Conservation (phyloP, 2,329 filamentous ascomycete species). For the Hymenoscyphus scutula region DNA sequence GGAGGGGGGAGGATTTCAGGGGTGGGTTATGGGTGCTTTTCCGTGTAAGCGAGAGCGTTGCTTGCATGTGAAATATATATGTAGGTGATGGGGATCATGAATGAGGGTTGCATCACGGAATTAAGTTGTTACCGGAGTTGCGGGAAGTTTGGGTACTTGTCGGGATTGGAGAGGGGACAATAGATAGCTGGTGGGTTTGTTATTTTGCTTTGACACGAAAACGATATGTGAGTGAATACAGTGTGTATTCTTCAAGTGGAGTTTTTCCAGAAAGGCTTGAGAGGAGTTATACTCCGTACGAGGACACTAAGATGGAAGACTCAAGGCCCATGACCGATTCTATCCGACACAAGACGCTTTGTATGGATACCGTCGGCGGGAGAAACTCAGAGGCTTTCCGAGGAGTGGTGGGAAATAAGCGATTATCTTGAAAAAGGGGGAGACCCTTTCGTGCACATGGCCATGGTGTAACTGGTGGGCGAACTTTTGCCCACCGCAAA, state of each 20-base stretch:
- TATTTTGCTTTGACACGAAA: slow-evolving; percentile 5
- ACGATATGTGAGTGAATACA: slow-evolving; percentile 5
- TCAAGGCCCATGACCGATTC: slow-evolving; percentile 1
- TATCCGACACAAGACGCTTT: background rate
- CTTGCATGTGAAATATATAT: slow-evolving; percentile 6
- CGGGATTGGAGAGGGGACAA: slow-evolving; percentile 8
- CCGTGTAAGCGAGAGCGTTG: slow-evolving; percentile 6
- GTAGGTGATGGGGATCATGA: slow-evolving; percentile 5
- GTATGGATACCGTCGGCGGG: background rate
- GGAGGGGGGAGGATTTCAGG: background rate
- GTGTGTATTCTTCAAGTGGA: no score
- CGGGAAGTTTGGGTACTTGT: slow-evolving; percentile 7
- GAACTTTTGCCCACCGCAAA: background rate
- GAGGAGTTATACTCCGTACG: background rate
- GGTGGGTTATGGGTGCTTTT: background rate
- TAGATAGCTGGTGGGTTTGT: background rate
- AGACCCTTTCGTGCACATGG: background rate
- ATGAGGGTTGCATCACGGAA: slow-evolving; percentile 8
- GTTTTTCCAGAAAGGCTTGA: background rate
- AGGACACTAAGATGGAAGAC: background rate
- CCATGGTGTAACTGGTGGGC: background rate
- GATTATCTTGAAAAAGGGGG: slow-evolving; percentile 4
- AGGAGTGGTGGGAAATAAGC: slow-evolving; percentile 7
- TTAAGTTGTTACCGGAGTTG: slow-evolving; percentile 14
- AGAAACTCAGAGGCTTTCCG: slow-evolving; percentile 4